Conservation (phyloP, 768 basidiomycete genomes). For the Mycena haematopus region DNA sequence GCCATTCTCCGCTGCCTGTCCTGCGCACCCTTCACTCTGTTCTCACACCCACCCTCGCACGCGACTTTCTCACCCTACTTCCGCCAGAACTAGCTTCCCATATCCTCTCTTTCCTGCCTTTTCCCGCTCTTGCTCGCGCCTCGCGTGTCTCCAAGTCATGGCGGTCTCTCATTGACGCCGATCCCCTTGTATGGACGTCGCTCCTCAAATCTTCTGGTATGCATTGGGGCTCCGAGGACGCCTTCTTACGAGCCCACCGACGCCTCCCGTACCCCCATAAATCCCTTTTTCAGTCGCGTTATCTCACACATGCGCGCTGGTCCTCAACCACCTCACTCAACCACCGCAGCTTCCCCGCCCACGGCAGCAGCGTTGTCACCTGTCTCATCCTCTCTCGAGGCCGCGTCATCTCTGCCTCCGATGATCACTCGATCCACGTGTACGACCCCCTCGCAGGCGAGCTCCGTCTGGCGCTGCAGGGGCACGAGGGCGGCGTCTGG, state of each 20-base stretch:
- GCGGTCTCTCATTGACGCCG: constrained; percentile 91
- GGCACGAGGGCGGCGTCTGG: constrained; percentile 97
- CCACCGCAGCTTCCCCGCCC: constrained; percentile 84
- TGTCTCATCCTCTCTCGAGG: constrained; percentile 94
- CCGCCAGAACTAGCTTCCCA: constrained; percentile 93
- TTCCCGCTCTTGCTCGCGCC: constrained; percentile 82
- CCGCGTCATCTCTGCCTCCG: constrained; percentile 95
- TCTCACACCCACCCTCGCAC: constrained; percentile 86
- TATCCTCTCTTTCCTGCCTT: constrained; percentile 85
- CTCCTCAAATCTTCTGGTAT: constrained; percentile 60
- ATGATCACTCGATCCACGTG: constrained; percentile 96
- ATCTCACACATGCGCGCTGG: constrained; percentile 83
- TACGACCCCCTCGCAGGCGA: constrained; percentile 88
- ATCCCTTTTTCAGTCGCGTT: constrained; percentile 90
- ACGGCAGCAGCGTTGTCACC: constrained; percentile 91
- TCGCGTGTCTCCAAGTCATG: constrained; percentile 90
- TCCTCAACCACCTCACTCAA: constrained; percentile 73
- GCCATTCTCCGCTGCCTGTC: constrained; percentile 90
- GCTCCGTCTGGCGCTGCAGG: constrained; percentile 75
- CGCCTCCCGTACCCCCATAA: constrained; percentile 89
- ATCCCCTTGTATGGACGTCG: constrained; percentile 89
- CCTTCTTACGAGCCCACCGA: constrained; percentile 51
- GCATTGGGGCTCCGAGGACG: constrained; percentile 29
- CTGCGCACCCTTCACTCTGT: constrained; percentile 89
- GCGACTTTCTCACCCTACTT: constrained; percentile 92